A percentile compares a stretch with the other conserved stretches of the same genome.
phyloP scores from a whole-genome alignment of 2,329 filamentous ascomycete species.

The Fusarium compactum region DNA sequence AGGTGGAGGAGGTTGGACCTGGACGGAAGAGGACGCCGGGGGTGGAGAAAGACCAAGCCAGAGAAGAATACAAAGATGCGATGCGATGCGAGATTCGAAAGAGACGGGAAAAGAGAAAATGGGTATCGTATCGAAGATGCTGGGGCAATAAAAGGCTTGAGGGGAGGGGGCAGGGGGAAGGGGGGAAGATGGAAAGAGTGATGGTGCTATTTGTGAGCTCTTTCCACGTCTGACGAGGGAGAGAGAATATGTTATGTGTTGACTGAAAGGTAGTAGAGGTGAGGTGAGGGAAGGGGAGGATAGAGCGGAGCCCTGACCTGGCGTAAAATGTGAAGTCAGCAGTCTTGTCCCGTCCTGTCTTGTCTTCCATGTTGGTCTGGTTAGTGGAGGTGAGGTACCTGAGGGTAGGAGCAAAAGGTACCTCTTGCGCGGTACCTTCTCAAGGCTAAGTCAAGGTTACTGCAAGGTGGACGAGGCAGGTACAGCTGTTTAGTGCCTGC shows the following conservation, averaged over 20 bases:
- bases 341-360: neutral
- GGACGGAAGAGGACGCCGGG: slow-evolving; percentile 37
- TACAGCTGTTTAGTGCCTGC: slow-evolving; percentile 22
- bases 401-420: slow-evolving; percentile 9
- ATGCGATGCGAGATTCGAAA: slow-evolving; percentile 32
- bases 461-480: slow-evolving; percentile 25
- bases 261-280: slow-evolving; percentile 31
- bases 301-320: slow-evolving; percentile 23
- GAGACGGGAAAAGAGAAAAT: slow-evolving; percentile 35
- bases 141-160: slow-evolving; percentile 41
- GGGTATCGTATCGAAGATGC: slow-evolving; percentile 44
- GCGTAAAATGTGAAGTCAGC: slow-evolving; percentile 36
- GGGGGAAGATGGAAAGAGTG: slow-evolving; percentile 40
- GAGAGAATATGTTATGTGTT: slow-evolving; percentile 36
- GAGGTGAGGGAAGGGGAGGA: slow-evolving; percentile 27
- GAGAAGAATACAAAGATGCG: slow-evolving; percentile 41
- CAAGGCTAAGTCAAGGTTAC: slow-evolving; percentile 24
- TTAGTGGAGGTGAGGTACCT: neutral
- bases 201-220: slow-evolving; percentile 48
- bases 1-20: slow-evolving; percentile 40
- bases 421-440: slow-evolving; percentile 8
- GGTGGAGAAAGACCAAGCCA: slow-evolving; percentile 35
- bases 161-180: slow-evolving; percentile 29
- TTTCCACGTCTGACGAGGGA: slow-evolving; percentile 48
- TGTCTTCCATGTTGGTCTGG: neutral